Conservation (phyloP, 73 alveolate genomes). For the Vitrella brassicaformis region DNA sequence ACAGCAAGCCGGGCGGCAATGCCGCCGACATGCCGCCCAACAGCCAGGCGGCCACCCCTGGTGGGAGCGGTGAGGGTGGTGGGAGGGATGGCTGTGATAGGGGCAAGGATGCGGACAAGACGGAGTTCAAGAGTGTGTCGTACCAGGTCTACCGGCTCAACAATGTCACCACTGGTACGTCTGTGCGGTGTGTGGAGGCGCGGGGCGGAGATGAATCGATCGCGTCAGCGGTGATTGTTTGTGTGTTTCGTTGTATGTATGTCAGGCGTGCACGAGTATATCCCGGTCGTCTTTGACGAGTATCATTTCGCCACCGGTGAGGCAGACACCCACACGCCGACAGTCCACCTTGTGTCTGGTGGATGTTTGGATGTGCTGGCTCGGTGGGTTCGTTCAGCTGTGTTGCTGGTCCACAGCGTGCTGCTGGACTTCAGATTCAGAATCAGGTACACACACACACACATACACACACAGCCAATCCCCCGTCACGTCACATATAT, state of each 20-base stretch:
- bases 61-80: not conserved
- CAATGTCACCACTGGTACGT: too few species aligned
- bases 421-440: not conserved
- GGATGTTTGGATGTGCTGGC: not conserved
- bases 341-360: not conserved
- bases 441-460: not conserved
- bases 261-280: slow-evolving; percentile 52
- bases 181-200: too few species aligned
- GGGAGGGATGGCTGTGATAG: slow-evolving; percentile 17
- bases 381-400: not conserved
- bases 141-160: slow-evolving; percentile 11
- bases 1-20: too few species aligned
- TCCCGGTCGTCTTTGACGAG: slow-evolving; percentile 53
- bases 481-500: too few species aligned
- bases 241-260: not conserved
- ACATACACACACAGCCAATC: not conserved
- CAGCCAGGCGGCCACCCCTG: slow-evolving; percentile 20
- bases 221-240: not conserved
- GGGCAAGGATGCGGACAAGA: slow-evolving; percentile 25
- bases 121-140: slow-evolving; percentile 37
- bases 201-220: too few species aligned
- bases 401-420: not conserved
- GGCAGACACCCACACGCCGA: not conserved
- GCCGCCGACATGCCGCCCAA: slow-evolving; percentile 32
- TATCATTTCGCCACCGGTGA: slow-evolving; percentile 42